These are phyloP conservation scores for Volvox reticuliferus DNA, from an alignment of 139 green algal species.

Conservation along the genomic window DNA sequence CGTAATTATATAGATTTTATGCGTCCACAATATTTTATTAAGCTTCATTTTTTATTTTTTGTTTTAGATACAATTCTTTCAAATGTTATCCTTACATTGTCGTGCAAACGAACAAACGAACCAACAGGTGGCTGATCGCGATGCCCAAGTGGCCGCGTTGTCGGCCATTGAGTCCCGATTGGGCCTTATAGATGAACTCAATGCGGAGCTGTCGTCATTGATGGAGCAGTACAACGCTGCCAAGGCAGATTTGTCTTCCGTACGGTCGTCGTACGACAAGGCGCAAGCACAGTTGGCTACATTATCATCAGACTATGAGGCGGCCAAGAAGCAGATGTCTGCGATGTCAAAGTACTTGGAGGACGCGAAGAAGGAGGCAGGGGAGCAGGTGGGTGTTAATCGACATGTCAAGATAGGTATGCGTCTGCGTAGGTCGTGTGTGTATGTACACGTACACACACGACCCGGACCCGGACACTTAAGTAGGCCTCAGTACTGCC, in stretches of 20 bases:
- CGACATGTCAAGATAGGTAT: too few relatives aligned
- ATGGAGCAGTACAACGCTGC: slow-evolving; percentile 33
- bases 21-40: too few relatives aligned
- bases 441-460: too few relatives aligned
- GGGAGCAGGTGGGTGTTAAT: slow-evolving; percentile 34
- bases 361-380: neutral
- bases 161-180: neutral
- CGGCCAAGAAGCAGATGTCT: neutral
- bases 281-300: neutral
- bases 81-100: too few relatives aligned
- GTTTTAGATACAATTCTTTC: neutral
- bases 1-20: too few relatives aligned
- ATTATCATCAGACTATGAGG: neutral
- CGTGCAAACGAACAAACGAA: too few relatives aligned
- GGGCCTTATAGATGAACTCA: slow-evolving; percentile 42
- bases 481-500: too few relatives aligned
- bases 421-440: too few relatives aligned
- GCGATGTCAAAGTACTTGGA: neutral
- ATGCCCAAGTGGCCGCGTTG: neutral
- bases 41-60: neutral
- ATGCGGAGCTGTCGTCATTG: slow-evolving; percentile 18
- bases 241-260: neutral
- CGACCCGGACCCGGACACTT: too few relatives aligned
- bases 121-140: neutral
- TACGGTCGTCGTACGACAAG: neutral